Base-by-base conservation (phyloP, 306 rosid genomes). In the Sechiopsis laciniata region DNA sequence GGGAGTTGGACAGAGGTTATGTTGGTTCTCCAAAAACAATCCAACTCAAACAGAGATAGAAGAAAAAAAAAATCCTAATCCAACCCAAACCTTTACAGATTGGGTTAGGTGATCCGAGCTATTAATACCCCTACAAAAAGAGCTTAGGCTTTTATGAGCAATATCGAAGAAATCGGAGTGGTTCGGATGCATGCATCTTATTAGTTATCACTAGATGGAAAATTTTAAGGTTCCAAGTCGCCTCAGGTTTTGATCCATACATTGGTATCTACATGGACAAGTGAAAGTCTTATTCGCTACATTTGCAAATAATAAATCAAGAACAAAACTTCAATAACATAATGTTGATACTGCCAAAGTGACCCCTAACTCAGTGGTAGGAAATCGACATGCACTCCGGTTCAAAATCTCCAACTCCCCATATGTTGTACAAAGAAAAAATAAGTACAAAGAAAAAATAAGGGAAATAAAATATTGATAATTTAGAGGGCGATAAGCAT, bases 231-330 rank as follows among this genome's bases (percentile, higher is more conserved):
- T 2, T 29, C 10, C 42, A 19, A 42, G 32, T 19, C n/a, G 42
- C 71, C 54, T 17, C 71, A 40, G 29, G 53, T 17, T 65, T 40
- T 46, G 50, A 17, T 65, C 54, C 16, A 65, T 42, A 42, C 56
- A 67, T 45, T 37, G 11, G 35, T 24, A 35, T 35, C 17, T 12
- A 26, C 67, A 67, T 10, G 35, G 17, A 12, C 48, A 42, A 1
- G 5, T 32, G 0, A 1, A 26, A 8, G 55, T 10, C 55, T 66
- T 66, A 45, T 20, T 66, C 26, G 12, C 45, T 66, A 42, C 57
- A 46, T 67, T 67, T 55, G 45, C 40, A 69, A 69, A 20, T 22
- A 50, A 46, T 50, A 69, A 69, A 48, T 48, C 58, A 69, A 69
- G 58, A 22, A 69, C 37, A 46, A 67, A 19, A 48, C 73, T 69